These are phyloP conservation scores for Suillus americanus DNA, from an alignment of 768 basidiomycete species.

Conservation along the genomic window DNA sequence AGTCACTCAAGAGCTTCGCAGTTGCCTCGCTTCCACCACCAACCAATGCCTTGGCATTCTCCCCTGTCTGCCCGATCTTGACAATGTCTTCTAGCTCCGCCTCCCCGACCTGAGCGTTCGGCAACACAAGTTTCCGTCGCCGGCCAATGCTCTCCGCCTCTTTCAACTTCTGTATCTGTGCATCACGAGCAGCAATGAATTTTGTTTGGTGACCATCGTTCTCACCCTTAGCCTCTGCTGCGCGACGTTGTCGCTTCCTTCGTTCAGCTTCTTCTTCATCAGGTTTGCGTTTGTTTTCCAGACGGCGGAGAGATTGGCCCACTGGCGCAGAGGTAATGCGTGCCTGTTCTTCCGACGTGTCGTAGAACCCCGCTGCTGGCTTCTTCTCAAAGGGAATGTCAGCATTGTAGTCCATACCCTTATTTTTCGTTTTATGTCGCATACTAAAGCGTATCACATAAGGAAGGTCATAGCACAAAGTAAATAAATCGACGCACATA, in stretches of 20 bases:
- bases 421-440: constrained; percentile 92
- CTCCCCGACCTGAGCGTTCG: constrained; percentile 91
- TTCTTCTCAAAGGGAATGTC: constrained; percentile 99
- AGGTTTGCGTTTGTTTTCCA: constrained; percentile 94
- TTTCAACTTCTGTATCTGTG: constrained; percentile 96
- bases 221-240: constrained; percentile 60
- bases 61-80: constrained; percentile 93
- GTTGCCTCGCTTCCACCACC: constrained; percentile 82
- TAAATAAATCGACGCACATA: constrained; percentile 54
- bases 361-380: constrained; percentile 94
- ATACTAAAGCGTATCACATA: constrained; percentile 48
- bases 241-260: constrained; percentile 82
- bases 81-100: constrained; percentile 95
- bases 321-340: constrained; percentile 85
- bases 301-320: constrained; percentile 85
- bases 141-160: constrained; percentile 96
- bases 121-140: constrained; percentile 79
- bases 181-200: constrained; percentile 95
- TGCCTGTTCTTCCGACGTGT: constrained; percentile 91
- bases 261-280: constrained; percentile 94
- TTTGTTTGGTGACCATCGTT: constrained; percentile 75
- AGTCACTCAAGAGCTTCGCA: constrained; percentile 85
- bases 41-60: constrained; percentile 84
- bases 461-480: constrained; percentile 8
- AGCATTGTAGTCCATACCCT: constrained; percentile 99